phyloP scores from a whole-genome alignment of 1,139 yeast species.

The Magnusiomyces sp. region DNA sequence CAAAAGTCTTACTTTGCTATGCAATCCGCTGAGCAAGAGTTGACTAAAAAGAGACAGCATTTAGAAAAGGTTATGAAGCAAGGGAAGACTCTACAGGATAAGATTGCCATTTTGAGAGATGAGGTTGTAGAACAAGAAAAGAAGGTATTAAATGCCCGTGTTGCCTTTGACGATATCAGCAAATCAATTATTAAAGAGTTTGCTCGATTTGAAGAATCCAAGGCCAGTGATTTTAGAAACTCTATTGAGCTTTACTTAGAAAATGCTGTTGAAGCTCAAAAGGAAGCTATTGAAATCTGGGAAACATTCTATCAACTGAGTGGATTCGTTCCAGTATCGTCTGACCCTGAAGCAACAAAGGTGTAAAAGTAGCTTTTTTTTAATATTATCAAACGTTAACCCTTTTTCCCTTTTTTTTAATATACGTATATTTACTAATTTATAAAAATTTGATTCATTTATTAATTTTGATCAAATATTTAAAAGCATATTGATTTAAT shows the following conservation, averaged over 20 bases:
- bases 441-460: no score
- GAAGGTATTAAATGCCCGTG: constrained; percentile 48
- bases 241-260: constrained; percentile 87
- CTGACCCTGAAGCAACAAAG: no score
- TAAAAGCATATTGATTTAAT: no score
- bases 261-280: constrained; percentile 85
- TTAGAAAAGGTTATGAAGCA: constrained; percentile 49
- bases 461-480: no score
- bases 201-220: constrained; percentile 61
- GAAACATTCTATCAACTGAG: constrained; percentile 51
- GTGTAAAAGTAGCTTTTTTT: no score
- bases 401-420: no score
- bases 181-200: constrained; percentile 62
- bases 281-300: constrained; percentile 91
- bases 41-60: constrained; percentile 39
- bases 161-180: constrained; percentile 53
- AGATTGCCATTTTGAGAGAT: constrained; percentile 42
- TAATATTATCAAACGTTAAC: no score
- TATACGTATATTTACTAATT: no score
- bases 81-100: constrained; percentile 57
- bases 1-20: constrained; percentile 57
- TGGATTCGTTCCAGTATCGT: constrained; percentile 1
- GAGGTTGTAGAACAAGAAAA: constrained; percentile 54
- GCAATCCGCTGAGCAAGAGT: constrained; percentile 44
- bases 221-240: constrained; percentile 78